Evolutionary conservation across 176 grass and related monocot species (phyloP).

Genomic region (Carex littledalei): DNA sequence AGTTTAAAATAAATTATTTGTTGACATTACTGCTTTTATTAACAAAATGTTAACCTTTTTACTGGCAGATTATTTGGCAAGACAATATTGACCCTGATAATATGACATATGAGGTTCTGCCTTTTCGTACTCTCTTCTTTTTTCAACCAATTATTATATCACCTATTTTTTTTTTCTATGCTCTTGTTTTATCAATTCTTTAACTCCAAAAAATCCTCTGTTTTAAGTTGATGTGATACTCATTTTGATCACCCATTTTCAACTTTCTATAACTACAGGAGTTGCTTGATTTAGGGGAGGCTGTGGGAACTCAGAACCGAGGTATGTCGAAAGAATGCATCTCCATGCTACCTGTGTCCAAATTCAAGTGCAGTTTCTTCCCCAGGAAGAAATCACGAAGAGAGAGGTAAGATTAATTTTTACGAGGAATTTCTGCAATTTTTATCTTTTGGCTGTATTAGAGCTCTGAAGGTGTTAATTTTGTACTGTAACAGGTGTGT

Average conservation of each 20-base stretch:
- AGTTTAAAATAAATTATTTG: neutral
- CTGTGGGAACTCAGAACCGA: constrained; percentile 84
- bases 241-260: neutral
- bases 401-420: constrained; percentile 58
- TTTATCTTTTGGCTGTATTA: neutral
- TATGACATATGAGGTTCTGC: constrained; percentile 99
- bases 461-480: constrained; percentile 10
- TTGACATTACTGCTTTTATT: neutral
- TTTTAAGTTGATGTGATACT: constrained; percentile 1
- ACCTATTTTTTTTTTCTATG: neutral
- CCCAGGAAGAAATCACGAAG: constrained; percentile 55
- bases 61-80: constrained; percentile 78
- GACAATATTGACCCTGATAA: constrained; percentile 89
- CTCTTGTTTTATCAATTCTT: neutral
- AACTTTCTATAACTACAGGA: constrained; percentile 50
- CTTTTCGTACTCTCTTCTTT: no score
- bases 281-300: constrained; percentile 88
- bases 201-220: neutral
- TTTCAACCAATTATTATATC: neutral
- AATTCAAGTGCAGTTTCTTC: constrained; percentile 95
- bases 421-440: neutral
- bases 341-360: constrained; percentile 74
- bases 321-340: constrained; percentile 85
- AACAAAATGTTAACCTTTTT: constrained; percentile 2
- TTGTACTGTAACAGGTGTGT: constrained; percentile 59